Base-by-base conservation (phyloP, 2,329 filamentous ascomycete species). In the Moelleriella libera region DNA sequence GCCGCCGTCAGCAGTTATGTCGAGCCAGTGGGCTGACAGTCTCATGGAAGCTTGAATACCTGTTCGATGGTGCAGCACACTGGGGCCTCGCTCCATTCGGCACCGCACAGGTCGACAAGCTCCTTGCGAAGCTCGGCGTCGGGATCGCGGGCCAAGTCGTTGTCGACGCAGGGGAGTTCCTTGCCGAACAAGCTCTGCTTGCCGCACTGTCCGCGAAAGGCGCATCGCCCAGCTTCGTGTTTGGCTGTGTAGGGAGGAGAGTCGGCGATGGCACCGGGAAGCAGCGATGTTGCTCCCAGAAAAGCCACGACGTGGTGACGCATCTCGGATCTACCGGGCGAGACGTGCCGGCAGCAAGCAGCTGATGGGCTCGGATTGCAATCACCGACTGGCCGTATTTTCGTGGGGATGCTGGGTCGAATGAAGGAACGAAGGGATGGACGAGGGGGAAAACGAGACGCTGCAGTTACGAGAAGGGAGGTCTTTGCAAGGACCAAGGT, bases 91-190 rank as follows among this genome's bases (percentile, higher is more conserved):
- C 74, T 78, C 92, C 92, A 98, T 66, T 92, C 83, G 34, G 80
- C 72, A 41, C 94, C 92, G 61, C 92, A 98, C 21, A 98, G 74
- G 21, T 81, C 78, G 21, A 95, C 81, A 47, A 98, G 72, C 67
- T 90, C 82, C 57, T 84, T 72, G 51, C 88, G 80, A 50, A 87
- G 73, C 48, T 79, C 75, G 6, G 77, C 74, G 28, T 84, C 78
- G 2, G 90, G 90, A 34, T 84, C 75, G 52, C 81, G 71, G 37
- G 92, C 92, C 37, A 82, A 70, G 4, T 75, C 88, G 62, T 98
- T 98, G 67, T 98, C 90, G 11, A 89, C 81, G 61, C 92, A 98
- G 4, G 92, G 92, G 51, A 97, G 72, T 55, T 94, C 80, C 49
- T 87, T 84, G 48, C 88, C 87, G 58, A 97, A 97, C 62, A 92